Base-by-base conservation (phyloP, 257 asterid species). In the Leonotis leonurus region DNA sequence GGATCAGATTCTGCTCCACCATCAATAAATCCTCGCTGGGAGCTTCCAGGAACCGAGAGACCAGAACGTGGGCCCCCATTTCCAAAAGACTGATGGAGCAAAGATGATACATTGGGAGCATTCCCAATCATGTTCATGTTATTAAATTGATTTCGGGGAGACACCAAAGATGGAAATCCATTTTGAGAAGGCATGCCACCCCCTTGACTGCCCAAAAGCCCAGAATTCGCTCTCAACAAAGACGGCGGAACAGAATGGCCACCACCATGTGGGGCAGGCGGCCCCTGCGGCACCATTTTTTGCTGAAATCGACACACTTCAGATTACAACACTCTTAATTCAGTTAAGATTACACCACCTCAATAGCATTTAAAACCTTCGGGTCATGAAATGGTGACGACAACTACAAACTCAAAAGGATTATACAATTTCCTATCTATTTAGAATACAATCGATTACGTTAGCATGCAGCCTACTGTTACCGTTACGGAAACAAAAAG, bases 261-360 rank as follows among this genome's bases (percentile, higher is more conserved):
- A 41, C 88, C 83, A 44, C 90, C 92, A 50, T 52, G 85, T 3
- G 89, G 94, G 4, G 83, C 49, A 2, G 88, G 83, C 56, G 86
- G 79, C 76, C 94, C 95, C 39, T 82, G 84, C 3, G 85, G 94
- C 76, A 84, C 83, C 95, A 88, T 85, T 37, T 70, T 73, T 67
- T 29, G 54, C 50, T 18, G 44, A 61, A 76, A 49, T 33, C 53
- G 59, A 56, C 62, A 64, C 24, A 40, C 50, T 50, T 61, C 25
- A 65, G 44, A 46, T 64, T 44, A 72, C 69, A 37, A 48, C 18
- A 63, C 61, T n/a, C 77, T 35, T 54, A 59, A 22, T 33, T 29
- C 48, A 60, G n/a, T 29, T n/a, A 65, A 24, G 69, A n/a, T 32
- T 48, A 61, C 56, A 29, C 64, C 54, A 44, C 44, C 60, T 33